These are phyloP conservation scores for Thelonectria blattea DNA, from an alignment of 2,329 filamentous ascomycete species.

Conservation along the genomic window DNA sequence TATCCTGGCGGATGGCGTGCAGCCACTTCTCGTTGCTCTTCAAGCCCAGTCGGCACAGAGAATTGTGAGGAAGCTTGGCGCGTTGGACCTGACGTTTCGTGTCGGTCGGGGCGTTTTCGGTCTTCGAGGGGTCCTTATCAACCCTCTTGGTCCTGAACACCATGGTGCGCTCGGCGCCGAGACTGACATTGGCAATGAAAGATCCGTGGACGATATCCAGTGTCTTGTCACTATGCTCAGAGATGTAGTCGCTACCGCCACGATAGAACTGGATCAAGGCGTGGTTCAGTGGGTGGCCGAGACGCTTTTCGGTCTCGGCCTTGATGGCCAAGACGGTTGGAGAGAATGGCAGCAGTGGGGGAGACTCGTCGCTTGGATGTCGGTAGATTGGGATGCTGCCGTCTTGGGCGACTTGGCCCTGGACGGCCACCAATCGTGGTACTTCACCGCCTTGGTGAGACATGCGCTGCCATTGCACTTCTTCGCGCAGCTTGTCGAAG, in stretches of 20 bases:
- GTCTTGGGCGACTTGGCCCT: constrained; percentile 72
- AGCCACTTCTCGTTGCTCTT: constrained; percentile 86
- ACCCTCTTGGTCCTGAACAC: constrained; percentile 80
- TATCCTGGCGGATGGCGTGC: constrained; percentile 90
- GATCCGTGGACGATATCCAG: constrained; percentile 83
- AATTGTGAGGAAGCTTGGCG: constrained; percentile 83
- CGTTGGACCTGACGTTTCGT: constrained; percentile 64
- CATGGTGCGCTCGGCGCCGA: constrained; percentile 94
- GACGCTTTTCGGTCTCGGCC: constrained; percentile 68
- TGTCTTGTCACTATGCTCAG: constrained; percentile 96
- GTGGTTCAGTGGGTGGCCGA: constrained; percentile 87
- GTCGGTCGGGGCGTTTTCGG: constrained; percentile 14
- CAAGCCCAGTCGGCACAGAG: constrained; percentile 82
- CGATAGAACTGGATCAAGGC: constrained; percentile 93
- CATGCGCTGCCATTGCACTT: constrained; percentile 92
- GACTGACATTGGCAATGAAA: constrained; percentile 88
- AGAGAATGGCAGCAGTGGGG: constrained; percentile 78
- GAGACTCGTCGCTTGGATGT: constrained; percentile 88
- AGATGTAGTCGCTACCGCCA: constrained; percentile 88
- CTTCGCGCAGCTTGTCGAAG: constrained; percentile 73
- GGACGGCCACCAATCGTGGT: constrained; percentile 87
- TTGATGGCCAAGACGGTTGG: constrained; percentile 73
- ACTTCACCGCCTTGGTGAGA: constrained; percentile 90
- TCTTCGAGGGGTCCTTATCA: constrained; percentile 47
- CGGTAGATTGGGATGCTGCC: constrained; percentile 89